Evolutionary conservation across 306 rosid species (phyloP), one percentile per base, ranked within the genome.

Genomic region (Abrus pulchellus): DNA sequence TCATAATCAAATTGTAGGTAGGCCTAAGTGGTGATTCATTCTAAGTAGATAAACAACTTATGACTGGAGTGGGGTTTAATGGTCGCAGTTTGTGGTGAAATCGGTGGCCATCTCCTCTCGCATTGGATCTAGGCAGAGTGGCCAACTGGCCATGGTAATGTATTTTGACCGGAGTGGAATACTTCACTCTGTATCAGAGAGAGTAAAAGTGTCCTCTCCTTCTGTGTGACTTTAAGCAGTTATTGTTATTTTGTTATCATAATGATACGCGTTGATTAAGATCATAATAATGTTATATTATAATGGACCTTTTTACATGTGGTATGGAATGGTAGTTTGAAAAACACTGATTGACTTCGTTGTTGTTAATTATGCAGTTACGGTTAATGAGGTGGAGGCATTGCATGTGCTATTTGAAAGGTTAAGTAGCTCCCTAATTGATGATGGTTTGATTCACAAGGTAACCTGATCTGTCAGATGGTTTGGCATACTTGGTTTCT

Each of bases 401-500:
- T 86, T 94, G 86, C 80, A 84, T 68, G 98, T 83, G 69, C 86
- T 92, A 54, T 94, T 87, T 79, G 89, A 90, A 87, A 86, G 86
- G 90, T 53, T 94, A 83, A 90, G 98, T 80, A 80, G 97, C 88
- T 83, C 90, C 11, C 83, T 92, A 2, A 85, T 90, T 62, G 94
- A 94, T 41, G 98, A 94, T 69, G 97, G 90, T 3, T 86, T 59
- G 41, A 94, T 94, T 85, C 98, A 94, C 87, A 92, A 94, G 98
- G 98, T 94, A 85, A 57, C 33, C 47, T 45, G 41, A 61, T 63
- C 80, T 65, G 55, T 71, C 60, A 14, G 53, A 52, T 34, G 30
- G 52, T 55, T 76, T 60, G 30, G 32, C 43, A 41, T 65, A 6
- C 52, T 43, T 43, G 41, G 29, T 72, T 77, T 74, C 62, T 14